Conservation (phyloP, 31 red algal species). For the Porphyra umbilicalis region DNA sequence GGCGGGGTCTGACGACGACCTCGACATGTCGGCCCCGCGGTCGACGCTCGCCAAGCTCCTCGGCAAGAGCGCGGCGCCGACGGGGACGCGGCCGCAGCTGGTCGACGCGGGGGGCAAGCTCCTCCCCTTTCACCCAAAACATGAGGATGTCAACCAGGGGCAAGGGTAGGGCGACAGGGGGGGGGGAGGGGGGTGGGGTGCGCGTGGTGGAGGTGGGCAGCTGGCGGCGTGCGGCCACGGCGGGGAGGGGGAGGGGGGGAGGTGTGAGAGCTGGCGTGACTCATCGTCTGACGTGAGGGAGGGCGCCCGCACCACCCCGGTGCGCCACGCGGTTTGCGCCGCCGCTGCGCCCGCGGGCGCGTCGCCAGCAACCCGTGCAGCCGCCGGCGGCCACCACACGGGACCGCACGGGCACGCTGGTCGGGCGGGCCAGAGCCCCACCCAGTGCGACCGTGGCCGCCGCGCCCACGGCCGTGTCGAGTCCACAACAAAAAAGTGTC, state of each 20-base stretch:
- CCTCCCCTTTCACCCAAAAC: neutral
- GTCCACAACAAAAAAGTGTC: too few relatives aligned
- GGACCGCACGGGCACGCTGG: too few relatives aligned
- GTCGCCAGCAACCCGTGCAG: too few relatives aligned
- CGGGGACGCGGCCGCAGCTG: neutral
- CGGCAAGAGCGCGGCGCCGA: neutral
- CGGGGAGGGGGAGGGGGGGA: neutral
- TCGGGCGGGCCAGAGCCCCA: too few relatives aligned
- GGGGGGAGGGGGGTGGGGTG: neutral
- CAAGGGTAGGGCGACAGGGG: neutral
- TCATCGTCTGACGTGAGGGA: too few relatives aligned
- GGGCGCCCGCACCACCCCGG: too few relatives aligned
- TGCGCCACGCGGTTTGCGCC: too few relatives aligned
- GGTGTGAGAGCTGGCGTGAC: neutral
- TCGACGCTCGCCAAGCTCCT: neutral
- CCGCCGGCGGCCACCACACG: too few relatives aligned
- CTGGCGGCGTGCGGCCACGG: neutral
- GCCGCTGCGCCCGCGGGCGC: too few relatives aligned
- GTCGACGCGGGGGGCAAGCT: neutral
- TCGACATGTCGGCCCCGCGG: neutral
- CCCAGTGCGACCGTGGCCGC: too few relatives aligned
- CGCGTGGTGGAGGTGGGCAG: neutral
- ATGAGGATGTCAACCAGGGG: neutral
- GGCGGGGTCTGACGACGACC: neutral
- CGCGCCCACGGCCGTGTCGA: too few relatives aligned